Evolutionary conservation across 495 filamentous ascomycete species (phyloP).

Genomic region (Tuber magnatum): DNA sequence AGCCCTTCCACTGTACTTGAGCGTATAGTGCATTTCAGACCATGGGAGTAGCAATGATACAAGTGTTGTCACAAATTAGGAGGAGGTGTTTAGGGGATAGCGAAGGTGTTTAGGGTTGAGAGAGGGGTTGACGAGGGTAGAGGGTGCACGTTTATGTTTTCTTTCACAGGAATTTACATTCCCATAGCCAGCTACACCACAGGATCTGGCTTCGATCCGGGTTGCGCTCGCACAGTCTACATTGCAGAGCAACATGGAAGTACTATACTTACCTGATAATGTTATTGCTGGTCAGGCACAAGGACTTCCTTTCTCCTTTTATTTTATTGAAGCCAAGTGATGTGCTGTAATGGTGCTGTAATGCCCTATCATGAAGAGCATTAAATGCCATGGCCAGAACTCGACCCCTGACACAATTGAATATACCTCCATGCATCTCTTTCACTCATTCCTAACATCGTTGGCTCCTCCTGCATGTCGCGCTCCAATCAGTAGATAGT

Average conservation of each 20-base stretch:
- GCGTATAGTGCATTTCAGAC: background rate
- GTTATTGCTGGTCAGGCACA: background rate
- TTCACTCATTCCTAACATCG: too few species aligned
- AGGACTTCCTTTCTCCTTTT: background rate
- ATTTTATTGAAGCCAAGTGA: background rate
- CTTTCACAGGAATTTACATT: too few species aligned
- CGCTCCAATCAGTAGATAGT: too few species aligned
- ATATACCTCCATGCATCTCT: too few species aligned
- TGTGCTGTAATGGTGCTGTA: background rate
- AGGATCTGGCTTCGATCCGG: background rate
- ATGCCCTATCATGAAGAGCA: too few species aligned
- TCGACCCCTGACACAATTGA: too few species aligned
- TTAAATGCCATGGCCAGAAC: too few species aligned
- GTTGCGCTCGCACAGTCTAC: background rate
- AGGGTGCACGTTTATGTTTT: too few species aligned
- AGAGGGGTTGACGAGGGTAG: background rate
- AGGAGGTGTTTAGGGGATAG: too few species aligned
- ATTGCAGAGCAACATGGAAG: background rate
- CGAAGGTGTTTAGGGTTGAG: too few species aligned
- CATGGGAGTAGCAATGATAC: background rate
- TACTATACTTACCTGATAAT: background rate
- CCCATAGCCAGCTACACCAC: background rate
- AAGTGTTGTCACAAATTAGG: background rate
- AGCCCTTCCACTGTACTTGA: background rate
- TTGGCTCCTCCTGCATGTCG: too few species aligned